Conservation (phyloP, 345 rosid species). For the Luvunga scandens region DNA sequence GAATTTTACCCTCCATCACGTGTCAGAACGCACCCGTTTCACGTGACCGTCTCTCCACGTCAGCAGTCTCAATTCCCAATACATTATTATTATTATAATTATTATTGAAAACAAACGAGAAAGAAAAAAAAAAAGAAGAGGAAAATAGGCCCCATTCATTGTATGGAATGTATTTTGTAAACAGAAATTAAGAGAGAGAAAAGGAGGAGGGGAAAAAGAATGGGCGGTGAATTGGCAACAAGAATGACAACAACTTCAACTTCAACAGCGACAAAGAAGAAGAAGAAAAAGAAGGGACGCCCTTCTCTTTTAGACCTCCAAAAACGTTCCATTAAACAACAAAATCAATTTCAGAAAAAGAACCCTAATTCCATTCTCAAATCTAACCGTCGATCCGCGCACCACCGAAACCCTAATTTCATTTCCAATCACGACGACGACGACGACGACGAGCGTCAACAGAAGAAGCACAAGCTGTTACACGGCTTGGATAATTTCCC, state of each 20-base stretch:
- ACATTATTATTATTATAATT: neutral
- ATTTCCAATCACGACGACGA: conserved; percentile 1
- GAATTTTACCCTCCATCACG: neutral
- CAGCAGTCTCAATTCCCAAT: neutral
- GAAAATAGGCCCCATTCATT: too few species aligned
- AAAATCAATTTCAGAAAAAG: conserved; percentile 33
- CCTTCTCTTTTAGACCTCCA: conserved; percentile 94
- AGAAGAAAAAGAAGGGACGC: conserved; percentile 97
- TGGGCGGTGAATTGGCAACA: conserved; percentile 51
- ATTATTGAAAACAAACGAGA: neutral
- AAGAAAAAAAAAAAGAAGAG: conserved; percentile 20
- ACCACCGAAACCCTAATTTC: conserved; percentile 44
- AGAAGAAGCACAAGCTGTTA: conserved; percentile 73
- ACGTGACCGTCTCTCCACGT: conserved; percentile 26
- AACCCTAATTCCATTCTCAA: conserved; percentile 39
- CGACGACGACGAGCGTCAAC: conserved; percentile 52
- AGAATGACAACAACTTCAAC: conserved; percentile 9
- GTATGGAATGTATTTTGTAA: neutral
- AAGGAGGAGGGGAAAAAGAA: conserved; percentile 13
- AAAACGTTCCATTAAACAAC: conserved; percentile 80
- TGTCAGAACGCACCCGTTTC: conserved; percentile 9
- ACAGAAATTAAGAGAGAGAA: conserved; percentile 13
- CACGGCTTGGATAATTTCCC: conserved; percentile 49
- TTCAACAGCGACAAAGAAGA: conserved; percentile 38
- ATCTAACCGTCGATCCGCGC: conserved; percentile 47